Evolutionary conservation across 371 early-diverging fungal genomes (phyloP), one percentile per base, ranked within the genome.

Genomic region (Coemansia sp.): DNA sequence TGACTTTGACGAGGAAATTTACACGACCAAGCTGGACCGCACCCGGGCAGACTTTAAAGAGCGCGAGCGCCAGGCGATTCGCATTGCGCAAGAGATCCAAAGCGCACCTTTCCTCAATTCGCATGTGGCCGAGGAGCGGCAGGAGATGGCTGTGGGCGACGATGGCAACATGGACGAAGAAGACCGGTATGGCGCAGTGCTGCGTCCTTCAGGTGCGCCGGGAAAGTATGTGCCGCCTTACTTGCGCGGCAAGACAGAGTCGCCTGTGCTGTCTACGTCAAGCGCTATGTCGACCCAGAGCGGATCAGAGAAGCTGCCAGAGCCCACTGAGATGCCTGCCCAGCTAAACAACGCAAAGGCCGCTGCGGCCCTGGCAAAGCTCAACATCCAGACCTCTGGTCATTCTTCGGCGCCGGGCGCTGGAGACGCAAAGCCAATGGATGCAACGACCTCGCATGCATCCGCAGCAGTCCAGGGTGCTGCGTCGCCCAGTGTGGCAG

Each of bases 61-160:
- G 67, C 88, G 91, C 47, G 96, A 97, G 80, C 87, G 88, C 59
- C 89, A 91, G 70, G 99, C 99, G 6, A 86, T 86, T 14, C 85
- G 92, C 40, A 80, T 99, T 21, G 99, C 98, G 1, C 87, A 89
- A 40, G 98, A 98, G 80, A 99, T 99, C 62, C 91, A 91, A 75
- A 84, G 71, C 69, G 84, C 86, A 20, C 79, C 91, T 5, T 84
- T 90, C 14, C 84, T 78, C 62, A 97, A 97, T 80, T 81, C 86
- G 11, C 99, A 99, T 75, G 74, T 96, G 64, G 85, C 91, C 20
- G 99, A 99, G 72, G 99, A 99, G 79, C 92, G 99, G 59, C 94
- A 94, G 54, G 55, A 75, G 14, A 3, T 89, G 44, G 78, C 79
- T 2, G 69, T 85, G 7, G 85, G 86, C 21, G 90, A 89, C 59